Evolutionary conservation across 78 protist genomes (phyloP).

Genomic region (Emiliania huxleyi): DNA sequence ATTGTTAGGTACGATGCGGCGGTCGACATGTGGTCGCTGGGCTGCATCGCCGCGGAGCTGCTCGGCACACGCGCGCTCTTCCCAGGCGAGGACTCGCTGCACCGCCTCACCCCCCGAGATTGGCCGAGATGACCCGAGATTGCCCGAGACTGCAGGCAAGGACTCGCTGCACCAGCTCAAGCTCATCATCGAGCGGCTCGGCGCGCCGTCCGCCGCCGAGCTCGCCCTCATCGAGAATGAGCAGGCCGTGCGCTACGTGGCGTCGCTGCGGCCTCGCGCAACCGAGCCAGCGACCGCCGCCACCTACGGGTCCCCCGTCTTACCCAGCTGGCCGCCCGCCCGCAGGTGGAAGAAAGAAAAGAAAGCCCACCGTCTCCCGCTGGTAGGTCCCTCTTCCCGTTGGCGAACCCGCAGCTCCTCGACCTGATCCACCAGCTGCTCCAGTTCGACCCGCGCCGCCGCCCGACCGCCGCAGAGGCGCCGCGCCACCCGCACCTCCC

Average conservation of each 20-base stretch:
- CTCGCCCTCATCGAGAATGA: neutral
- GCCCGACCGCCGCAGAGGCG: conserved; percentile 27
- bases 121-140: too few relatives aligned
- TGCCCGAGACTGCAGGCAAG: too few relatives aligned
- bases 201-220: neutral
- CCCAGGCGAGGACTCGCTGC: conserved; percentile 17
- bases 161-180: neutral
- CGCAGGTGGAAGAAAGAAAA: too few relatives aligned
- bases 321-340: too few relatives aligned
- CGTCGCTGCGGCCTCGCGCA: neutral
- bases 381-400: neutral
- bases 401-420: neutral
- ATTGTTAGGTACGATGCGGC: neutral
- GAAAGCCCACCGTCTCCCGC: too few relatives aligned
- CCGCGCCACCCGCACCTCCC: neutral
- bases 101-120: conserved; percentile 11
- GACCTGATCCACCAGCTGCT: neutral
- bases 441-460: neutral
- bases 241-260: neutral
- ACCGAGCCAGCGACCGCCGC: too few relatives aligned
- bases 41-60: conserved; percentile 58
- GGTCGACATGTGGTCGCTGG: conserved; percentile 57
- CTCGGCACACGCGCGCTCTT: conserved; percentile 38
- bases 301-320: too few relatives aligned
- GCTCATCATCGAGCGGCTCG: neutral